Evolutionary conservation across 2,329 filamentous ascomycete genomes (phyloP).

Genomic region (Byssoonygena ceratinophila): DNA sequence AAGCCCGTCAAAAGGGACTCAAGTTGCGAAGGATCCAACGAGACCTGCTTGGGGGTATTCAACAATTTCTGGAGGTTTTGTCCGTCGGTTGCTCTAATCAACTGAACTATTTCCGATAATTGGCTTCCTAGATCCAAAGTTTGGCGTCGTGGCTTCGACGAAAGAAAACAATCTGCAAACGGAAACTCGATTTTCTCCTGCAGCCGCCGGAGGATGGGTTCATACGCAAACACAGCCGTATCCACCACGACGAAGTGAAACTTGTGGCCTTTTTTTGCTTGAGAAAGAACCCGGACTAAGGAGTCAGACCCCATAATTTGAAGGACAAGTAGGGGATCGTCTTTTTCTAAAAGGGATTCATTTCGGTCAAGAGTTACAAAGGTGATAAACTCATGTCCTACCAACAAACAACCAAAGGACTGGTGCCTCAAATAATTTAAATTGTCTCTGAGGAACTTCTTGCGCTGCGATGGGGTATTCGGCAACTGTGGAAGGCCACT

Average conservation of each 20-base stretch:
- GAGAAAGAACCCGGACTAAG: neutral
- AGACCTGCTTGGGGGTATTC: neutral
- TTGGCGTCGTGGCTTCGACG: too few species aligned
- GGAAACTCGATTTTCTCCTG: conserved; percentile 47
- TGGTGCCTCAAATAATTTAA: neutral
- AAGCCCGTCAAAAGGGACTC: conserved; percentile 46
- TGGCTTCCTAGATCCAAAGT: neutral
- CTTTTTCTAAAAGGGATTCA: neutral
- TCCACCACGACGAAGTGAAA: conserved; percentile 48
- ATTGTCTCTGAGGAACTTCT: neutral
- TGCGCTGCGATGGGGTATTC: neutral
- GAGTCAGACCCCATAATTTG: neutral
- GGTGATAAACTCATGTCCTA: conserved; percentile 23
- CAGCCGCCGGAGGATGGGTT: conserved; percentile 52
- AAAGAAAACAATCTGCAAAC: conserved; percentile 36
- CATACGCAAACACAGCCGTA: conserved; percentile 56
- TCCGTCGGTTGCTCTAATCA: neutral
- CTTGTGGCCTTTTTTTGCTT: neutral
- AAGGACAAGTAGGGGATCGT: too few species aligned
- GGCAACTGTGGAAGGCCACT: too few species aligned
- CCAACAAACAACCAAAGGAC: conserved; percentile 21
- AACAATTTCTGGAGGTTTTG: neutral
- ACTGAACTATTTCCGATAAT: too few species aligned
- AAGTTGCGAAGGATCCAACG: conserved; percentile 33
- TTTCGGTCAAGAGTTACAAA: neutral